Evolutionary conservation across 2,329 filamentous ascomycete species (phyloP), one percentile per base, ranked within the genome.

Genomic region (Penicillium sp.): DNA sequence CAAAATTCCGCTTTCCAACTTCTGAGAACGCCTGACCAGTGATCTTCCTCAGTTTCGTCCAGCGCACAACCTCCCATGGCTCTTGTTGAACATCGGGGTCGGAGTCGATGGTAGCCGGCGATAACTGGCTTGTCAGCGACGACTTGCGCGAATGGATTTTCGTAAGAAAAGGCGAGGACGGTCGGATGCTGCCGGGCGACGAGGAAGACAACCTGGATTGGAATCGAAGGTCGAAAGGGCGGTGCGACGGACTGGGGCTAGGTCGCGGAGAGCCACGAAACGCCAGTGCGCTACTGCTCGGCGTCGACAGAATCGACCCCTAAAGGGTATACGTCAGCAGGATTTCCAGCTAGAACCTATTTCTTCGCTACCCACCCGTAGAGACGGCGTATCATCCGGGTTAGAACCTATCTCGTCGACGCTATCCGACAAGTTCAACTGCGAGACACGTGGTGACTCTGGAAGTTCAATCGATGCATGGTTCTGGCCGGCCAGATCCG

Each of bases 1-100:
- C 96, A 82, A 97, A 98, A 76, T 91, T 97, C 64, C 95, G 90
- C 79, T 89, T 95, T 41, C 93, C 95, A 48, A 90, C 86, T 77
- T 99, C 96, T 2, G 94, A 97, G 76, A 98, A 98, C 3, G 91
- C 88, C 76, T 98, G 92, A 0, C 87, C 88, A 26, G 92, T 93
- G 65, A 99, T 87, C 76, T 96, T 98, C 72, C 89, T 91, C 61
- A 99, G 81, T 73, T 91, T 95, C 1, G 92, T 98, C 96, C 96
- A 99, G 73, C 93, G 86, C 62, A 99, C 91, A 58, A 98, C 93
- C 72, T 99, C 95, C 96, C 95, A 99, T 2, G 95, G 95, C 5
- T 91, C 88, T 58, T 92, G 88, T 3, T 88, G 85, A 1, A 88
- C 87, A 66, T 94, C 91, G 23, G 85, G 82, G 52, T 91, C 90